phyloP scores from a whole-genome alignment of 768 basidiomycete genomes.

The Tephrocybe sp. region DNA sequence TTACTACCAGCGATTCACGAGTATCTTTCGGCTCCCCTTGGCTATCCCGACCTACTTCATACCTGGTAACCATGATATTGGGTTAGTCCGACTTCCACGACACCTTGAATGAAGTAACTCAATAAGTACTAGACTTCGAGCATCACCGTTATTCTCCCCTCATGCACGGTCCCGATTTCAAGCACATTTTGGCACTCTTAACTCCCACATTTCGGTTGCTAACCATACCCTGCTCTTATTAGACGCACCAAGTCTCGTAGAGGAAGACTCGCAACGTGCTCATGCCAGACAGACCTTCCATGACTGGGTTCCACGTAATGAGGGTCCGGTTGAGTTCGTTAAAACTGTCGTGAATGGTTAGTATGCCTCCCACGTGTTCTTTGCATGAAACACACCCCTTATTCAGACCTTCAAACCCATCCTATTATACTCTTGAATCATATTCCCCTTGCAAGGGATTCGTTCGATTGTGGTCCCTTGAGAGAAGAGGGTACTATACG shows the following conservation, averaged over 20 bases:
- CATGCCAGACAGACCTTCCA: conserved; percentile 37
- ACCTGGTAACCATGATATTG: conserved; percentile 91
- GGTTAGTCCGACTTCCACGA: conserved; percentile 40
- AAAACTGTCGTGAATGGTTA: conserved; percentile 40
- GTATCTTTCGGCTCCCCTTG: conserved; percentile 59
- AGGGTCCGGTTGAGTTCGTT: conserved; percentile 56
- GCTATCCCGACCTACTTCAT: conserved; percentile 64
- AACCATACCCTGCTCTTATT: conserved; percentile 75
- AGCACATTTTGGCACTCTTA: conserved; percentile 76
- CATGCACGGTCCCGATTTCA: conserved; percentile 56
- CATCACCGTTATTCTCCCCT: conserved; percentile 43
- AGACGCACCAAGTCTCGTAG: conserved; percentile 71
- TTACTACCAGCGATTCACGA: conserved; percentile 67
- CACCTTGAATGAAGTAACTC: neutral
- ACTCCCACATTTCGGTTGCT: conserved; percentile 59
- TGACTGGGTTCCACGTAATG: conserved; percentile 47
- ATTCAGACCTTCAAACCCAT: conserved; percentile 29
- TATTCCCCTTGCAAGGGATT: conserved; percentile 82
- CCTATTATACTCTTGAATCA: conserved; percentile 81
- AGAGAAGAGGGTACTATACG: conserved; percentile 76
- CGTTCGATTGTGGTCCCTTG: conserved; percentile 71
- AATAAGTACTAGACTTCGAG: conserved; percentile 44
- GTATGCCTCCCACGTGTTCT: neutral
- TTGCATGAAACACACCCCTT: neutral
- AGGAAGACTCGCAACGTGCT: conserved; percentile 64